Evolutionary conservation across 257 asterid genomes (phyloP).

Genomic region (Leptodermis oblonga): DNA sequence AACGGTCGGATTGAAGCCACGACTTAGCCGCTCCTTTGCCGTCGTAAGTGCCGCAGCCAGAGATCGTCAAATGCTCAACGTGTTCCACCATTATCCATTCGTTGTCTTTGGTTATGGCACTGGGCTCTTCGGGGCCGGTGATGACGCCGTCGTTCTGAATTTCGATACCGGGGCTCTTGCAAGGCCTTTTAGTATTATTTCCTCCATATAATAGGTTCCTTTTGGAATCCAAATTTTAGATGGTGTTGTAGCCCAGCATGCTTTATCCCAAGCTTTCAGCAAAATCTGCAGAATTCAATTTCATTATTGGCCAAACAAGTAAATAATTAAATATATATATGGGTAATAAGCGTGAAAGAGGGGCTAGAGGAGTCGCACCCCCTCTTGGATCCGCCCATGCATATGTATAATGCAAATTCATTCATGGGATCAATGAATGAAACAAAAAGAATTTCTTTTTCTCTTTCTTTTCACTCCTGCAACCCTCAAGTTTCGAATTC

Average conservation of each 20-base stretch:
- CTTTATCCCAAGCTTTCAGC: constrained; percentile 39
- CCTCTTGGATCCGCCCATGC: too few species aligned
- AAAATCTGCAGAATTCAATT: constrained; percentile 40
- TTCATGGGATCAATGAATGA: too few species aligned
- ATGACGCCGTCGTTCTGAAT: constrained; percentile 37
- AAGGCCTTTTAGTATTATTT: constrained; percentile 25
- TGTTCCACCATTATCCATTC: constrained; percentile 45
- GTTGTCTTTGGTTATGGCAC: constrained; percentile 15
- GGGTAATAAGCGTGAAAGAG: too few species aligned
- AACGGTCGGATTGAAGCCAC: constrained; percentile 34
- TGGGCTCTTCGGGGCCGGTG: constrained; percentile 26
- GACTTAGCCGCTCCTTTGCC: constrained; percentile 38
- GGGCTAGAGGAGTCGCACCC: too few species aligned
- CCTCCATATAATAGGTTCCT: constrained; percentile 28
- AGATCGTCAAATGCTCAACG: constrained; percentile 35
- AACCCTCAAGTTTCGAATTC: too few species aligned
- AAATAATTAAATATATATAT: too few species aligned
- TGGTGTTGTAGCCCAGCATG: constrained; percentile 22
- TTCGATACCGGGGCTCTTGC: constrained; percentile 31
- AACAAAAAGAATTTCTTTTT: too few species aligned
- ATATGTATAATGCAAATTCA: too few species aligned
- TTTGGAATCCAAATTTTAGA: constrained; percentile 27
- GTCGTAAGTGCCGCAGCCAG: constrained; percentile 44
- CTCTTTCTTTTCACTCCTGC: too few species aligned
- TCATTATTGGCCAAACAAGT: too few species aligned